Evolutionary conservation across 2,329 filamentous ascomycete genomes (phyloP).

Genomic region (Calonectria pteridis): DNA sequence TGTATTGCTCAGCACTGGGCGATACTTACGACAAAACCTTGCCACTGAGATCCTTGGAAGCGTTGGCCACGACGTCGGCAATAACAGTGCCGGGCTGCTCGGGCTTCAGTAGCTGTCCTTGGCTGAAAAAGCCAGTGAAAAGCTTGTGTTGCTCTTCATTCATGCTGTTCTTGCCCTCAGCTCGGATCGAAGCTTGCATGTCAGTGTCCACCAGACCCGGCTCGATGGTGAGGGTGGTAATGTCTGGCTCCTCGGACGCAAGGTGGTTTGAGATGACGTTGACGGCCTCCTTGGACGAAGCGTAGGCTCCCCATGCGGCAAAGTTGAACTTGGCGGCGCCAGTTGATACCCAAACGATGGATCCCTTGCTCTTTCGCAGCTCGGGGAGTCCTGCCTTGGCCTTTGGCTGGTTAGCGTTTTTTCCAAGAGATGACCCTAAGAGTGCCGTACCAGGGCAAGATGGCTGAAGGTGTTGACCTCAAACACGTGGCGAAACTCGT

Average conservation of each 20-base stretch:
- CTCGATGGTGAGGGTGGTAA: neutral
- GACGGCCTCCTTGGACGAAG: neutral
- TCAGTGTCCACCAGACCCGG: neutral
- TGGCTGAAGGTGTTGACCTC: neutral
- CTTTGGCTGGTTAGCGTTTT: neutral
- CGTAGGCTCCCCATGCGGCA: neutral
- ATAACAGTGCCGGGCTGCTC: neutral
- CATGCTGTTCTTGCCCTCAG: neutral
- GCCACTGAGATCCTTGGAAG: neutral
- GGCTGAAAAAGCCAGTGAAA: neutral
- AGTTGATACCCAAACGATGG: neutral
- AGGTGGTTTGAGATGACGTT: neutral
- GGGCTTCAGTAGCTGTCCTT: neutral
- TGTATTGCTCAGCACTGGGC: neutral
- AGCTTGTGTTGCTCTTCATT: neutral
- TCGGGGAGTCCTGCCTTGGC: neutral
- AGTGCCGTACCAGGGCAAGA: neutral
- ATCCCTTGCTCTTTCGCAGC: neutral
- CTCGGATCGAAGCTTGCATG: neutral
- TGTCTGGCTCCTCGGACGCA: neutral
- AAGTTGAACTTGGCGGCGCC: neutral
- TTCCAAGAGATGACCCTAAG: neutral
- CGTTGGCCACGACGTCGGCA: neutral
- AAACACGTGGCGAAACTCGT: neutral
- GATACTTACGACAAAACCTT: neutral